These are phyloP conservation scores for Porphyrellus cyaneotinctus DNA, from an alignment of 768 basidiomycete genomes.

Conservation along the genomic window DNA sequence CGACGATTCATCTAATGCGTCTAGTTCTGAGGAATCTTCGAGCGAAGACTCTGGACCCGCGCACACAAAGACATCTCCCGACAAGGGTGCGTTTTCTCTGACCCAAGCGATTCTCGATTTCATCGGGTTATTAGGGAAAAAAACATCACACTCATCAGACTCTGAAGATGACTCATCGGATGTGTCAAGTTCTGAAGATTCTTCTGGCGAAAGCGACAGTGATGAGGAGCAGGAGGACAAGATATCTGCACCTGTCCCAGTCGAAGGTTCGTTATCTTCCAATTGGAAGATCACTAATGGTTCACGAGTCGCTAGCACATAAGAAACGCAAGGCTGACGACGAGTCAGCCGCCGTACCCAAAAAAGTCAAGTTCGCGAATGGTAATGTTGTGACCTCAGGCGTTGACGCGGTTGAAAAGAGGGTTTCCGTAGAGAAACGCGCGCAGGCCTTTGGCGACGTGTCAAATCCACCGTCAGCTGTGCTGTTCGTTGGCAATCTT, in stretches of 20 bases:
- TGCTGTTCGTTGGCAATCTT: conserved; percentile 90
- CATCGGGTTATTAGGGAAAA: background rate
- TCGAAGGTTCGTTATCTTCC: conserved; percentile 32
- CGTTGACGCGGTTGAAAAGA: conserved; percentile 63
- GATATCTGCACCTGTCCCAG: conserved; percentile 20
- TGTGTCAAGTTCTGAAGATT: conserved; percentile 8
- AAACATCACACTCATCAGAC: background rate
- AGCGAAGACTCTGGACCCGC: background rate
- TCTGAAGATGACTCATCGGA: conserved; percentile 4
- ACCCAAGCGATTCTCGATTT: background rate
- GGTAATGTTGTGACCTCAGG: conserved; percentile 36
- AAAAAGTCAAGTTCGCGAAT: conserved; percentile 78
- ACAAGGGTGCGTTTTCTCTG: conserved; percentile 23
- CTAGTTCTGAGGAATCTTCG: conserved; percentile 4
- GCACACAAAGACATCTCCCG: conserved; percentile 43
- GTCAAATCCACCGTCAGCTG: conserved; percentile 59
- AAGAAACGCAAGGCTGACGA: conserved; percentile 84
- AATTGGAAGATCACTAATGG: background rate
- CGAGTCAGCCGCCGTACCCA: conserved; percentile 53
- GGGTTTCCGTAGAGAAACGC: conserved; percentile 57
- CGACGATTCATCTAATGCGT: background rate
- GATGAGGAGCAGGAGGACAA: conserved; percentile 4
- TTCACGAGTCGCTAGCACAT: conserved; percentile 2
- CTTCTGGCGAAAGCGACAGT: conserved; percentile 10
- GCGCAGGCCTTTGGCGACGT: conserved; percentile 75